Evolutionary conservation across 345 rosid species (phyloP).

Genomic region (Triadica sebifera): DNA sequence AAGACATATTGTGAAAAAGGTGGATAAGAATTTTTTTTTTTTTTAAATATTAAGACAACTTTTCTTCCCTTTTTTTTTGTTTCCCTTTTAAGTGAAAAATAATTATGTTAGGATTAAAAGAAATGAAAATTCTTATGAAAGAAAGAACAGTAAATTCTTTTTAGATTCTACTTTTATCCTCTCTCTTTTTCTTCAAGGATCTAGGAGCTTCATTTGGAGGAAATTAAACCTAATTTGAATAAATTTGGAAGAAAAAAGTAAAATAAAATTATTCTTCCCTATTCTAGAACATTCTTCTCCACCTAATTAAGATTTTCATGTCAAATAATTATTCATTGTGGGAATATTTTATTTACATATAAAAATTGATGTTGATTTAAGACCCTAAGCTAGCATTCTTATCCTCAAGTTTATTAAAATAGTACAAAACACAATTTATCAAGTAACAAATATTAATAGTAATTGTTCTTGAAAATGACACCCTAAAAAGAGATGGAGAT

Average conservation of each 20-base stretch:
- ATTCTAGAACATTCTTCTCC: background rate
- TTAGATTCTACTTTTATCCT: background rate
- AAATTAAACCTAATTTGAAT: background rate
- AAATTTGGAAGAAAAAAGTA: background rate
- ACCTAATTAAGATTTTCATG: too few species aligned
- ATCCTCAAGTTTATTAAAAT: constrained; percentile 21
- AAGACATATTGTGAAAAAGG: too few species aligned
- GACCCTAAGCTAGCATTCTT: constrained; percentile 12
- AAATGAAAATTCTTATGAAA: too few species aligned
- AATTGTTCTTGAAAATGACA: background rate
- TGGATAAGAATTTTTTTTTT: too few species aligned
- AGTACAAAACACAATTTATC: background rate
- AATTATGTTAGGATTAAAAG: background rate
- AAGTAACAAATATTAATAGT: background rate
- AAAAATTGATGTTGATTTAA: background rate
- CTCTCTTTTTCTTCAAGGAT: background rate
- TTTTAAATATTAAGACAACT: too few species aligned
- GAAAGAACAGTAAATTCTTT: background rate
- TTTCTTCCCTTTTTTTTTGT: background rate
- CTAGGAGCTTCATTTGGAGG: background rate
- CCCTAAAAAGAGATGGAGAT: too few species aligned
- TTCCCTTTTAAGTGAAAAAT: background rate
- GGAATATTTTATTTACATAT: too few species aligned
- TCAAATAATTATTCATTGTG: too few species aligned
- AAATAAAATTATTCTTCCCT: background rate